Percentiles rank a stretch among this genome's conserved stretches.
These are phyloP conservation scores for Xanthoconium stramineum DNA, from an alignment of 768 basidiomycete species.

Conservation along the genomic window DNA sequence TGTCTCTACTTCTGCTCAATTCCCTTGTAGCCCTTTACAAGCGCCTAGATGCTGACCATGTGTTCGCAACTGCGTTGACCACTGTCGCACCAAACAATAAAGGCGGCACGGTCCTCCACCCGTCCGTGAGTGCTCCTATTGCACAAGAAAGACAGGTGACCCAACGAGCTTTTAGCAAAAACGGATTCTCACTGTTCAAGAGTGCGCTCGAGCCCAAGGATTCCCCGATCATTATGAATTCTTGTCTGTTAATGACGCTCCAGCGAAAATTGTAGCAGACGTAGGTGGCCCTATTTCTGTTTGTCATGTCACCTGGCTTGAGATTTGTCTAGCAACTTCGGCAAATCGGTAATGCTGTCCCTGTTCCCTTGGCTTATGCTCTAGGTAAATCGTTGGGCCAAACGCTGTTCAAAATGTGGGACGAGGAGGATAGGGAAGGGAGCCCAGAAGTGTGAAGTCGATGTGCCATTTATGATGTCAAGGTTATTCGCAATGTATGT, in stretches of 20 bases:
- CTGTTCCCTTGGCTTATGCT: conserved; percentile 64
- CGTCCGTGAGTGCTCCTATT: conserved; percentile 33
- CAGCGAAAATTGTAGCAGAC: conserved; percentile 41
- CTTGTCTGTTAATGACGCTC: conserved; percentile 40
- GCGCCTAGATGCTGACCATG: conserved; percentile 47
- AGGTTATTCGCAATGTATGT: conserved; percentile 3
- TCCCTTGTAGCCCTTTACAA: conserved; percentile 47
- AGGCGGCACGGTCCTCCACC: conserved; percentile 42
- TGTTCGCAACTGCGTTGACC: conserved; percentile 68
- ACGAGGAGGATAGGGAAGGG: conserved; percentile 38
- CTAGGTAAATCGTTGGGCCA: conserved; percentile 48
- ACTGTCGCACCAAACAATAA: conserved; percentile 50
- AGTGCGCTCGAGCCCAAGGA: conserved; percentile 73
- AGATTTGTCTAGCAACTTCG: conserved; percentile 52
- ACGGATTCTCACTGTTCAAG: conserved; percentile 62
- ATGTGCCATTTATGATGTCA: neutral
- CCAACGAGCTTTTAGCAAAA: conserved; percentile 52
- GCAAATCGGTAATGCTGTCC: conserved; percentile 82
- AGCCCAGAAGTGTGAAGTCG: conserved; percentile 39
- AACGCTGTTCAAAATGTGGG: conserved; percentile 47
- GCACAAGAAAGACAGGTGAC: neutral
- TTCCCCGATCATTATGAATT: conserved; percentile 75
- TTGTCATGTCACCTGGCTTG: neutral
- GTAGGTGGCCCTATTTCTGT: conserved; percentile 37
- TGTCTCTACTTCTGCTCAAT: conserved; percentile 2